Evolutionary conservation across 2,329 filamentous ascomycete species (phyloP).

Genomic region (Aspergillus persii): DNA sequence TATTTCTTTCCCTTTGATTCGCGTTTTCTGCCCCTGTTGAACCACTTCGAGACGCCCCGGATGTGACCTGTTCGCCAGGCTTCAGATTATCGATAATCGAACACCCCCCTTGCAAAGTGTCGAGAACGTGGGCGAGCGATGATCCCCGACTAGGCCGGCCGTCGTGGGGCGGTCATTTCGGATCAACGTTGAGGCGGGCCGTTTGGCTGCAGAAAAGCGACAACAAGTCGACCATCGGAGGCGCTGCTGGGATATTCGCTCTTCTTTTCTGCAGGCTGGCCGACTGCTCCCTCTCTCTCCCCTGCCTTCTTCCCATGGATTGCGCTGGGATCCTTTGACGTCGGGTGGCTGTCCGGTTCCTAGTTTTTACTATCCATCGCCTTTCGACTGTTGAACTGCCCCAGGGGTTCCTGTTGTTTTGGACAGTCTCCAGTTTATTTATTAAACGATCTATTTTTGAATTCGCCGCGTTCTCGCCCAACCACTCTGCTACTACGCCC

Average conservation of each 20-base stretch:
- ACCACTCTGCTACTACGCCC: background rate
- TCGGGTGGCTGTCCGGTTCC: constrained; percentile 17
- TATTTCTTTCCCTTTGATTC: too few species aligned
- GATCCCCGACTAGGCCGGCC: background rate
- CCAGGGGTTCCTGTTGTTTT: constrained; percentile 10
- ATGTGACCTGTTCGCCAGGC: background rate
- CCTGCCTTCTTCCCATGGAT: constrained; percentile 13
- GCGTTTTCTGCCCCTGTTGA: background rate
- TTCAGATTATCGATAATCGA: background rate
- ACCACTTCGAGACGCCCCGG: background rate
- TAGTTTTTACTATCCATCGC: constrained; percentile 4
- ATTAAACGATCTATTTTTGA: background rate
- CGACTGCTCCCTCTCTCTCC: background rate
- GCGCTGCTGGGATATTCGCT: background rate
- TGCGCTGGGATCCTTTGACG: constrained; percentile 9
- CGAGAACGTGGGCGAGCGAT: constrained; percentile 4
- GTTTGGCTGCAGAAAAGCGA: background rate
- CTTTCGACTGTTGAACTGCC: constrained; percentile 15
- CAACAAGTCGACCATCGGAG: background rate
- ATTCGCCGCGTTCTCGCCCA: constrained; percentile 1
- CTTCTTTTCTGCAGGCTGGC: background rate
- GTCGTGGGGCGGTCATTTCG: constrained; percentile 19
- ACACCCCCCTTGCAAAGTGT: constrained; percentile 7
- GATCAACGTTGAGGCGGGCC: constrained; percentile 27
- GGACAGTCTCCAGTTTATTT: constrained; percentile 7